Percentiles rank a stretch among this genome's conserved stretches.
Evolutionary conservation across 2,329 filamentous ascomycete genomes (phyloP).

Genomic region (Penicillium sp.): DNA sequence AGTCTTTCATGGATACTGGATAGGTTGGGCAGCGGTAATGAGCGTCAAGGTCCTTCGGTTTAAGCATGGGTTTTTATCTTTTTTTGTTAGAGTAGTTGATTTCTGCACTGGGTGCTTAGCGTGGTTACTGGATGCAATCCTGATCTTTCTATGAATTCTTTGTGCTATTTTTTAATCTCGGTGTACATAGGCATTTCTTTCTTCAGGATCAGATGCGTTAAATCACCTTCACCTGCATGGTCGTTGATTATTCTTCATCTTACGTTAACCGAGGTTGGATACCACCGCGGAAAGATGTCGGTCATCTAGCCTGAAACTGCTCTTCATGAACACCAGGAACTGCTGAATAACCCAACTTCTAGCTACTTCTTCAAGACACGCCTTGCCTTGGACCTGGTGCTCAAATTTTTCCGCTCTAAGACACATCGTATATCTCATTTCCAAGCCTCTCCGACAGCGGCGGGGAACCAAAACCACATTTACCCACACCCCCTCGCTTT

Average conservation of each 20-base stretch:
- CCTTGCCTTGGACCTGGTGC: background rate
- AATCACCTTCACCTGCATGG: background rate
- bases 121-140: slow-evolving; percentile 17
- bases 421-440: background rate
- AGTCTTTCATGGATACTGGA: slow-evolving; percentile 4
- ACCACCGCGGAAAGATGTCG: background rate
- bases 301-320: background rate
- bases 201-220: background rate
- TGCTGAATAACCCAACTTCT: background rate
- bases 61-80: slow-evolving; percentile 7
- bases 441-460: background rate
- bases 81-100: slow-evolving; percentile 18
- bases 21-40: slow-evolving; percentile 18
- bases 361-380: background rate
- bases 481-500: background rate
- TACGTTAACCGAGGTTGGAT: background rate
- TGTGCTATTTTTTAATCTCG: slow-evolving; percentile 1
- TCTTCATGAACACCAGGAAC: background rate
- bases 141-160: slow-evolving; percentile 9
- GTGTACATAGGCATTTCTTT: slow-evolving; percentile 5
- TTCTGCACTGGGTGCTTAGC: slow-evolving; percentile 18
- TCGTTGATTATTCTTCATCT: background rate
- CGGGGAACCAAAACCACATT: background rate
- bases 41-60: slow-evolving; percentile 6
- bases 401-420: background rate